Base-by-base conservation (phyloP, 2,329 filamentous ascomycete genomes). In the Apiospora phragmitis region DNA sequence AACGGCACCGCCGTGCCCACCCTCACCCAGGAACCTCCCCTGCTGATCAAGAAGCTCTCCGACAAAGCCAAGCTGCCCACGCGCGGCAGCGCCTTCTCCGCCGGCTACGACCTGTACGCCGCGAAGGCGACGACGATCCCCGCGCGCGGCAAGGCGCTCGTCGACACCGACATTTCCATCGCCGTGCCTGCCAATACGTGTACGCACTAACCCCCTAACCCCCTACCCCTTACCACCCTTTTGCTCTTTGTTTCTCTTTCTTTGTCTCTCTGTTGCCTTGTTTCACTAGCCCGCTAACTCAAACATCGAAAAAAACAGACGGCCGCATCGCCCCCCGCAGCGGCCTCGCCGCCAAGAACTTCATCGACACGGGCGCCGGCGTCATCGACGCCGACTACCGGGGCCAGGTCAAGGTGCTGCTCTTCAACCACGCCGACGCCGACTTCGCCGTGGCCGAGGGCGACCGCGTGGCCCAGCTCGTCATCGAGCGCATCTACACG, bases 381-480 rank as follows among this genome's bases (percentile, higher is more conserved):
- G 96, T 99, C 74, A 98, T 99, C 77, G 96, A 99, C 82, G 95
- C 95, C 43, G 96, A 99, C 83, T 99, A 99, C 85, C 90, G 96
- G 45, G 96, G 96, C 26, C 93, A 93, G 75, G 92, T 99, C 77
- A 97, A 97, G 86, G 93, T 99, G 35, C 87, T 99, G 75, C 89
- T 99, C 68, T 98, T 98, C 83, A 99, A 99, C 85, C 92, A 97
- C 81, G 88, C 88, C 68, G 94, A 97, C 68, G 83, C 84, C 51
- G 94, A 97, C 80, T 98, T 97, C 79, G 86, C 84, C 74, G 86
- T 99, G 75, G 92, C 92, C 78, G 91, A 92, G 79, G 95, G 95
- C 67, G 96, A 99, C 82, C 92, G 96, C 69, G 86, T 99, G 78
- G 97, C 96, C 55, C 96, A 99, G 87, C 88, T 99, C 75, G 90